A percentile compares a stretch with the other conserved stretches of the same genome.
Evolutionary conservation across 306 rosid species (phyloP).

Genomic region (Urtica urens): DNA sequence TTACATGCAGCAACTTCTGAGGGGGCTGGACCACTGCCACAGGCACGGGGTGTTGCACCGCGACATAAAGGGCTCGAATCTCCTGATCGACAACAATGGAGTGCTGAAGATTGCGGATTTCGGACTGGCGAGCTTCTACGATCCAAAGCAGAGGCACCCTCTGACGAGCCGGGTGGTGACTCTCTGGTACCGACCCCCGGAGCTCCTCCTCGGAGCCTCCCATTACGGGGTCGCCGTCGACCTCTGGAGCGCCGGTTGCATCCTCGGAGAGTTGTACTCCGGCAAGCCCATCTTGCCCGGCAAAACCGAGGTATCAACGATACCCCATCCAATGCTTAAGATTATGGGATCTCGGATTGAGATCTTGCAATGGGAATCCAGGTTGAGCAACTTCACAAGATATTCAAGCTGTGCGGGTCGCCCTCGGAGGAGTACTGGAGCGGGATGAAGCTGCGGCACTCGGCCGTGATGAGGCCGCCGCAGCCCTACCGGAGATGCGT

Average conservation of each 20-base stretch:
- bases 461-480: constrained; percentile 64
- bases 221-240: constrained; percentile 86
- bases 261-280: constrained; percentile 75
- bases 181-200: constrained; percentile 97
- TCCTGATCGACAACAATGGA: constrained; percentile 69
- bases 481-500: constrained; percentile 66
- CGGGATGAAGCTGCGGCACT: constrained; percentile 41
- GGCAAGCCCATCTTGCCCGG: constrained; percentile 93
- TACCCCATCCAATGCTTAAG: no score
- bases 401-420: constrained; percentile 93
- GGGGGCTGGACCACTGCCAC: constrained; percentile 85
- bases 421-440: constrained; percentile 84
- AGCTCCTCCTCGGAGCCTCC: constrained; percentile 86
- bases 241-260: constrained; percentile 93
- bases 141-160: constrained; percentile 51
- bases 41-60: constrained; percentile 85
- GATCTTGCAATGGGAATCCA: no score
- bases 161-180: constrained; percentile 92
- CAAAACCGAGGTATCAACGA: constrained; percentile 98
- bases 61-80: constrained; percentile 97
- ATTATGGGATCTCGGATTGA: constrained; percentile 3
- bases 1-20: constrained; percentile 86
- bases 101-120: constrained; percentile 88
- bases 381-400: constrained; percentile 95
- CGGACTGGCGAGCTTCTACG: constrained; percentile 73